Percentiles rank a stretch among this genome's conserved stretches.
These are phyloP conservation scores for Pyrus hybrid DNA, from an alignment of 331 rosid species.

Conservation along the genomic window DNA sequence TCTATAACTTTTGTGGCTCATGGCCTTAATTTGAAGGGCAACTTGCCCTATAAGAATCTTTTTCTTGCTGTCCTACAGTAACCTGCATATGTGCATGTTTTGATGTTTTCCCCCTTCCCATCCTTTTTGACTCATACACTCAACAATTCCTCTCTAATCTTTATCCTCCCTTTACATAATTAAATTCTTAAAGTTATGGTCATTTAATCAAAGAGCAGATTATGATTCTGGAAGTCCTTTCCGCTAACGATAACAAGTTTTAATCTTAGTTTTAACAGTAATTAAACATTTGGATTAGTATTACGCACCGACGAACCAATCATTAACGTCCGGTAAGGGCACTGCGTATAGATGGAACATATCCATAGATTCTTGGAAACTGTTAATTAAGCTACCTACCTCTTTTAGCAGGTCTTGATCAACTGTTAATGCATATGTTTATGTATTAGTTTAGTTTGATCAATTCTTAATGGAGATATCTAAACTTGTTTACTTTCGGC, in stretches of 20 bases:
- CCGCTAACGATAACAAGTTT: constrained; percentile 24
- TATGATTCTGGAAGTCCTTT: constrained; percentile 15
- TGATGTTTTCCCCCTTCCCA: constrained; percentile 5
- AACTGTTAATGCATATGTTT: neutral
- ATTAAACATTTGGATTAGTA: constrained; percentile 1
- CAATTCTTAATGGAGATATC: neutral
- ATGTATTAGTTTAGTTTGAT: neutral
- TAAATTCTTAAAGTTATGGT: neutral
- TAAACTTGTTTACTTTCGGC: constrained; percentile 8
- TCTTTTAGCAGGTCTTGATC: neutral
- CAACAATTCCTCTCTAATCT: neutral
- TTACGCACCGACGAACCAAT: constrained; percentile 33
- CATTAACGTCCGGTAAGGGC: neutral
- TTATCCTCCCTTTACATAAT: neutral
- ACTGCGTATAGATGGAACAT: constrained; percentile 5
- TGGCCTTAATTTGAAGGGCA: neutral
- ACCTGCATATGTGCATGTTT: neutral
- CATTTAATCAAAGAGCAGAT: constrained; percentile 1
- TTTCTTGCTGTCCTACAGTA: neutral
- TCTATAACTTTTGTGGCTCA: neutral
- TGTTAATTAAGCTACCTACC: neutral
- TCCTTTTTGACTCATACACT: constrained; percentile 16
- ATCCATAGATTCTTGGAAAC: constrained; percentile 17
- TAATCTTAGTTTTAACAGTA: constrained; percentile 1
- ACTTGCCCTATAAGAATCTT: neutral